Evolutionary conservation across 805 yeast genomes (phyloP).

Genomic region (Diddensiella santjacobensis): DNA sequence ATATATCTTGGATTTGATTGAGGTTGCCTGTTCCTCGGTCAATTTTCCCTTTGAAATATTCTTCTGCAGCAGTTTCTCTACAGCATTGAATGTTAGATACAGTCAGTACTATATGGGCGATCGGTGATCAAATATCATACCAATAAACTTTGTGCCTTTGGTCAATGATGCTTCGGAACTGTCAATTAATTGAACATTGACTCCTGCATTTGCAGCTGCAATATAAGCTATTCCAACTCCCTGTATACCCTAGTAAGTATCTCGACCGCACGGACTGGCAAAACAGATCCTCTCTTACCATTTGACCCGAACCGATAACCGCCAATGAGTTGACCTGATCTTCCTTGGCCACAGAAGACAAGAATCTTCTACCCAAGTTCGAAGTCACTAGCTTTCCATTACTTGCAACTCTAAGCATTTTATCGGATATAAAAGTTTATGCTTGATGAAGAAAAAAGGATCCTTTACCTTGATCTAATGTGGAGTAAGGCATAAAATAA

Average conservation of each 20-base stretch:
- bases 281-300: conserved; percentile 32
- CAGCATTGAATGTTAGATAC: background rate
- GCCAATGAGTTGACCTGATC: conserved; percentile 26
- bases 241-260: no score
- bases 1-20: conserved; percentile 28
- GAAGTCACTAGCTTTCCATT: no score
- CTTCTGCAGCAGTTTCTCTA: conserved; percentile 36
- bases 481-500: no score
- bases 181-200: conserved; percentile 37
- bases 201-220: conserved; percentile 38
- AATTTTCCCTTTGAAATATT: conserved; percentile 37
- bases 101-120: no score
- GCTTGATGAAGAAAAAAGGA: no score
- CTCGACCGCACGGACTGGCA: no score
- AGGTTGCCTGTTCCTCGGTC: conserved; percentile 30
- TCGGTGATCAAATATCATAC: conserved; percentile 6
- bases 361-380: background rate
- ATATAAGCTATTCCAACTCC: conserved; percentile 43
- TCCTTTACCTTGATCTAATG: no score
- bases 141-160: conserved; percentile 34
- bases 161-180: conserved; percentile 31
- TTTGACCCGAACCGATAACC: conserved; percentile 43
- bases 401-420: no score
- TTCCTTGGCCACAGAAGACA: background rate
- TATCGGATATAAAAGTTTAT: no score